Evolutionary conservation across 2,329 filamentous ascomycete species (phyloP).

Genomic region (Exophiala sideris): DNA sequence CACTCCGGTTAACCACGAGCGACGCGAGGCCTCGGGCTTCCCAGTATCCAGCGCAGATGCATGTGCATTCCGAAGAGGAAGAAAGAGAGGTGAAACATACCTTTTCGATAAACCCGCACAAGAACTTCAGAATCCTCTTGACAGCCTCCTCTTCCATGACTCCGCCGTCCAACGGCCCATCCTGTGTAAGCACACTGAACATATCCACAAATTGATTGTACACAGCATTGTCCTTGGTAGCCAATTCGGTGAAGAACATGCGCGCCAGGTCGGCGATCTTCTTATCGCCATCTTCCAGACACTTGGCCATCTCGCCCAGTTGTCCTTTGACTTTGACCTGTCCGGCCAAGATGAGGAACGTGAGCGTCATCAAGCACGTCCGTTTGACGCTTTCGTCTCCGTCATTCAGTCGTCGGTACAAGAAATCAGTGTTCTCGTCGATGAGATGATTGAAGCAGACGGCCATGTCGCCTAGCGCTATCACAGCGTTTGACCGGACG

Average conservation of each 20-base stretch:
- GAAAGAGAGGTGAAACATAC: slow-evolving; percentile 48
- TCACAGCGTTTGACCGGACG: slow-evolving; percentile 91
- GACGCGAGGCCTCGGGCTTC: too few species aligned
- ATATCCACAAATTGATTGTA: slow-evolving; percentile 99
- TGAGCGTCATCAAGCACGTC: slow-evolving; percentile 96
- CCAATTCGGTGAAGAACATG: slow-evolving; percentile 98
- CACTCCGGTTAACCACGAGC: too few species aligned
- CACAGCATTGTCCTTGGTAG: slow-evolving; percentile 96
- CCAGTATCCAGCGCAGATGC: background rate
- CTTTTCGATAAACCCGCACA: slow-evolving; percentile 97
- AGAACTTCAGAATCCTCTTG: slow-evolving; percentile 81
- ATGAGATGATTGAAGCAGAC: slow-evolving; percentile 99
- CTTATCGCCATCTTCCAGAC: slow-evolving; percentile 92
- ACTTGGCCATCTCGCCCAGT: slow-evolving; percentile 98
- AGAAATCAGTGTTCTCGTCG: slow-evolving; percentile 97
- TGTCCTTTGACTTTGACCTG: slow-evolving; percentile 99
- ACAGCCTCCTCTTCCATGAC: slow-evolving; percentile 72
- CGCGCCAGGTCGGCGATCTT: slow-evolving; percentile 87
- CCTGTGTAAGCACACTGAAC: slow-evolving; percentile 88
- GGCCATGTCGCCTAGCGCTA: slow-evolving; percentile 96
- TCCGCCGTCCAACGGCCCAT: slow-evolving; percentile 57
- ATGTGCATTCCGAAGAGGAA: background rate
- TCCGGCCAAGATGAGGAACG: slow-evolving; percentile 92
- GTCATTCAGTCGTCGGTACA: slow-evolving; percentile 91
- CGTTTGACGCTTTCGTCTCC: slow-evolving; percentile 86